Evolutionary conservation across 208 protist species (phyloP), one percentile per base, ranked within the genome.

Genomic region (Crithidia acanthocephali): DNA sequence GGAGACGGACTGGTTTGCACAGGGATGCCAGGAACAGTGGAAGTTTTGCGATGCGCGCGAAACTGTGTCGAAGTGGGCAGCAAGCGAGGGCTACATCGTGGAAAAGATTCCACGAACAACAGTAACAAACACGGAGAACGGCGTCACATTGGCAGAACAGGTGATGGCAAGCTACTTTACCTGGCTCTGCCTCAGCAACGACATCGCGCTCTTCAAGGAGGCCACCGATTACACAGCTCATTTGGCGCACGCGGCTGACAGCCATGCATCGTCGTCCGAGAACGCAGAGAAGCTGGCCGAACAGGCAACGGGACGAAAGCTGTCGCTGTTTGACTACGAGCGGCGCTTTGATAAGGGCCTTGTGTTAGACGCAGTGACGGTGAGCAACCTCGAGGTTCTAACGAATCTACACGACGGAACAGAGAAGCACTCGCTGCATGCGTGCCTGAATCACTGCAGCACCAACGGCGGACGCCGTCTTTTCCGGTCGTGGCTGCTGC

Each of bases 381-480:
- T 94, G 9, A 83, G 79, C 70, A 95, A 95, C 65, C 66, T 96
- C 25, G 89, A 96, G 74, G 58, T 96, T 16, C 74, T 94, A 18
- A 76, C 60, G n/a, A 96, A 96, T 53, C 68, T 94, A n/a, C 77
- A 85, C 10, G 92, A 96, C 69, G 86, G 86, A 18, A 68, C 73
- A 35, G 87, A 84, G 57, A 86, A 69, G n/a, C 75, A 87, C 27
- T 89, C 88, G n/a, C 57, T 96, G 53, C 79, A 91, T 56, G 59
- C 83, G 40, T 83, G 79, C 35, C 45, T 96, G 13, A 93, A 94
- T 60, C 73, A 69, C 30, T 95, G 89, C 67, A 76, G 53, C 33
- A 94, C 92, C 1, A 93, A 91, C 75, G 88, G 87, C 53, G 92
- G 92, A 23, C 88, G 83, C 30, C 84, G 93, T 35, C 80, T 95